Base-by-base conservation (phyloP, 129 eudicot species). In the Chrysanthemum makinoi region DNA sequence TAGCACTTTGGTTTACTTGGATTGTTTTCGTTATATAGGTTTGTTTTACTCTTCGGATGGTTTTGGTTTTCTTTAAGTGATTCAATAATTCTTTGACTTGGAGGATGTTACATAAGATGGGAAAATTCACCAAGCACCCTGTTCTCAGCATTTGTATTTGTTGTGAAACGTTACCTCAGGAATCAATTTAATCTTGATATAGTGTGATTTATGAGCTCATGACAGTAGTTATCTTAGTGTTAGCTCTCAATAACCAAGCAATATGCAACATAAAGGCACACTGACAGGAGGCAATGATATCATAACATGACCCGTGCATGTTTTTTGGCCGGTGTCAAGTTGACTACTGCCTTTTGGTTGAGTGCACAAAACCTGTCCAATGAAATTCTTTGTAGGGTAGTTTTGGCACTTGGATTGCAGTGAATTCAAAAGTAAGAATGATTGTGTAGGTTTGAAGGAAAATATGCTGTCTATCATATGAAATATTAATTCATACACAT, bases 301-400 rank as follows among this genome's bases (percentile, higher is more conserved):
- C 46, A 39, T 39, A 7, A 6, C 46, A 39, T 39, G 46, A 39
- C 46, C 46, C 2, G 10, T 6, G 10, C 46, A 39, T 39, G 2
- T 7, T 39, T 39, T 39, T 39, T 6, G 46, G 46, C 46, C 11
- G 60, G 13, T 39, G 76, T 14, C 59, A 52, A 65, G 59, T 71
- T 77, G 71, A n/a, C 57, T 53, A 10, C 18, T 39, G 43, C 51
- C 65, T 22, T 77, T 61, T 62, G 54, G 17, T 51, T 51, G 56
- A 50, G 80, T 61, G 75, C 80, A 62, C 39, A 69, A 14, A 60
- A 10, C 13, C 52, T 61, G 58, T 39, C 50, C 4, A 69, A n/a
- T 24, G 61, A 62, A 50, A 67, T 67, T 68, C 68, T 57, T 46
- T 66, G 80, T 75, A 75, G 80, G 80, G 74, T 68, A 67, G 52